These are phyloP conservation scores for Scolecobasidium constrictum DNA, from an alignment of 2,329 filamentous ascomycete species.

Conservation along the genomic window DNA sequence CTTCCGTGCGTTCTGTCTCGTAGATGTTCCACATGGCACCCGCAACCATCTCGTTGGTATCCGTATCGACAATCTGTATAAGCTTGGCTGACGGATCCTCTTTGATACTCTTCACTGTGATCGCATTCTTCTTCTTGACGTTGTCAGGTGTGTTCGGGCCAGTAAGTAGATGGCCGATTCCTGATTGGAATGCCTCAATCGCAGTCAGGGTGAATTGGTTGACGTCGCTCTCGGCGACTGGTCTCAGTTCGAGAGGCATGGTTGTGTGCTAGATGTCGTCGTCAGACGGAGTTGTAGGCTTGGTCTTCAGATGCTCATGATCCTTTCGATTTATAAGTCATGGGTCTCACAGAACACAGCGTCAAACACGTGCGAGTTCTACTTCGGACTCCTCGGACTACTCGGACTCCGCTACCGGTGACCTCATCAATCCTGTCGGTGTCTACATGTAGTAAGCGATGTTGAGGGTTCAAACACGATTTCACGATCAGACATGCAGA, in stretches of 20 bases:
- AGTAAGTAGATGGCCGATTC: slow-evolving; percentile 2
- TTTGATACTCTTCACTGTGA: not conserved
- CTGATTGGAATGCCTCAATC: slow-evolving; percentile 1
- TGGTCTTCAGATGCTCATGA: no score
- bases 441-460: no score
- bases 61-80: slow-evolving; percentile 1
- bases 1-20: slow-evolving; percentile 1
- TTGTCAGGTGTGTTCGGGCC: slow-evolving; percentile 1
- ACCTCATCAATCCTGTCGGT: no score
- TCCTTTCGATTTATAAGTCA: no score
- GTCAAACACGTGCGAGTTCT: no score
- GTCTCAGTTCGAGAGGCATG: not conserved
- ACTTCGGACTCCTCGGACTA: no score
- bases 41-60: slow-evolving; percentile 3
- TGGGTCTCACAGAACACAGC: no score
- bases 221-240: not conserved
- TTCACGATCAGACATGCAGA: no score
- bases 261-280: no score
- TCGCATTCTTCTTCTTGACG: not conserved
- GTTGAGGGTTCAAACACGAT: no score
- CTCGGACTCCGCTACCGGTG: no score
- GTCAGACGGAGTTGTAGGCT: no score
- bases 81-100: not conserved
- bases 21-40: slow-evolving; percentile 8
- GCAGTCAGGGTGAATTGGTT: not conserved